Base-by-base conservation (phyloP, 176 grass and related monocot genomes). In the Cenchrus fungigraminus region DNA sequence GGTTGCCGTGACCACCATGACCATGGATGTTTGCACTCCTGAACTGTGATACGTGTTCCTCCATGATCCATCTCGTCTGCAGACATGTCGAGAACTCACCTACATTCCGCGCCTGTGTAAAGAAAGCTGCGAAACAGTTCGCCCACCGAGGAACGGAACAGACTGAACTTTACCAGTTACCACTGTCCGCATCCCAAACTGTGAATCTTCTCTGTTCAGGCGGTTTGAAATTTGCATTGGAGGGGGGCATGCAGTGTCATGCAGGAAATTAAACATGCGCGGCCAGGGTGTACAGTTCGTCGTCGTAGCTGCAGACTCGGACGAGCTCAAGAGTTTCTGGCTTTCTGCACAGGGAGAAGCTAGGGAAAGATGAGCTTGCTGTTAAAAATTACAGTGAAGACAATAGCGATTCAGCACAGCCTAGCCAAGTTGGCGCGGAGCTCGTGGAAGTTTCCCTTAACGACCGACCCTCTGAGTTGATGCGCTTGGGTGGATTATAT, bases 401-500 rank as follows among this genome's bases (percentile, higher is more conserved):
- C 37, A 40, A 5, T 16, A 45, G 53, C 5, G 53, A 55, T 43
- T 56, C 16, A 57, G 71, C 5, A 12, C 1, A 45, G 58, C 43
- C 6, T 5, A 22, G 8, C 12, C 37, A 32, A 15, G 68, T 83
- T 72, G 45, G 72, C 72, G 46, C 60, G 46, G 60, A 76, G 59
- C 60, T 44, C 2, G 12, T 68, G 61, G 82, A 77, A 84, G 72
- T 77, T 84, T 77, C 82, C 55, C 8, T 51, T 12, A 54, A 54
- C 82, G 20, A 54, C 59, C 82, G 20, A 54, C 20, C 37, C 8
- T 55, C 19, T 15, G 68, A 70, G 7, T 4, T 42, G 29, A 76
- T 17, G 40, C 37, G 10, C 8, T 46, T 46, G 37, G 1, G 37
- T 49, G 15, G 14, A 73, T 50, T 62, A 51, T 20, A 62, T 6